phyloP scores from a whole-genome alignment of 306 rosid genomes.

The Prunus mongolica region DNA sequence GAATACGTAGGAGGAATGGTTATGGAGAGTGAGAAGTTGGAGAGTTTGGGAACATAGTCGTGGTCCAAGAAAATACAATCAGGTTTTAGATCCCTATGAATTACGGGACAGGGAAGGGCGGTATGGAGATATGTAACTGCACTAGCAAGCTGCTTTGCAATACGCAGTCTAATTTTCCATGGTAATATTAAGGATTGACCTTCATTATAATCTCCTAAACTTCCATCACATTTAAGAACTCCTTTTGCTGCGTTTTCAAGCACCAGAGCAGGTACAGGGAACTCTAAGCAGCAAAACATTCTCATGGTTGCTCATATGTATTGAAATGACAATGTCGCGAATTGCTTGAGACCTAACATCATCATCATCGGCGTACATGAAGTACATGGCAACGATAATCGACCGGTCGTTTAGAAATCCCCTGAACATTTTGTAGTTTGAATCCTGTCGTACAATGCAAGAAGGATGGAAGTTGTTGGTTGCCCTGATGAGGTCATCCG shows the following conservation, averaged over 20 bases:
- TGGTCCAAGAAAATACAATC: too few species aligned
- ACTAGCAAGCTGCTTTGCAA: background rate
- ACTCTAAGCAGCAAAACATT: constrained; percentile 3
- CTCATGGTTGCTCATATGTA: background rate
- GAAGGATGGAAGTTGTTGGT: background rate
- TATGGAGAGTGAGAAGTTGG: background rate
- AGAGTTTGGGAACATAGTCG: background rate
- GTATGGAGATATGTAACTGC: background rate
- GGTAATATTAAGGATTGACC: background rate
- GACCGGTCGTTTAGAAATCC: background rate
- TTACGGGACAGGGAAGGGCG: background rate
- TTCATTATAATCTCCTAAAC: background rate
- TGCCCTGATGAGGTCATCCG: background rate
- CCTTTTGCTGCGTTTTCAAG: background rate
- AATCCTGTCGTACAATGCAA: background rate
- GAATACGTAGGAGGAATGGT: too few species aligned
- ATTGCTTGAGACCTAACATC: background rate
- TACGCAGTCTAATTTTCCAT: background rate
- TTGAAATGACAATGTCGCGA: background rate
- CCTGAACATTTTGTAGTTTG: background rate
- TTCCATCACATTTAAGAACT: background rate
- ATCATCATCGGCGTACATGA: background rate
- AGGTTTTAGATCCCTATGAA: background rate
- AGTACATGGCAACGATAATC: background rate
- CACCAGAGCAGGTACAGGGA: background rate